A percentile compares a stretch with the other conserved stretches of the same genome.
phyloP scores from a whole-genome alignment of 306 rosid species.

The Hylodesmum podocarpum region DNA sequence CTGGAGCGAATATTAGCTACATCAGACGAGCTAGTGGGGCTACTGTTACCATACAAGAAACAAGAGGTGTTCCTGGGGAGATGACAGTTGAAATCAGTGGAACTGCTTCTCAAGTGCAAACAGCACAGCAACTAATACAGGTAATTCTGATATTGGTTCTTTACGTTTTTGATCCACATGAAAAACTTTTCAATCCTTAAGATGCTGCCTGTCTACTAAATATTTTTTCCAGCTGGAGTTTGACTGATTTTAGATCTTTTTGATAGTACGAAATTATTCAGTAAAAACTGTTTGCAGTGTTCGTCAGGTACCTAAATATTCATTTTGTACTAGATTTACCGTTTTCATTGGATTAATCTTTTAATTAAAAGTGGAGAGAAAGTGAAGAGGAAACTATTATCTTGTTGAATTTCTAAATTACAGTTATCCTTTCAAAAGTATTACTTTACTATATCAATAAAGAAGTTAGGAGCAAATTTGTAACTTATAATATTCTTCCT shows the following conservation, averaged over 20 bases:
- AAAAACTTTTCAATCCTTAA: neutral
- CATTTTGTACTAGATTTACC: neutral
- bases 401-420: neutral
- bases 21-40: slow-evolving; percentile 97
- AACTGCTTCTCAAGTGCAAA: slow-evolving; percentile 88
- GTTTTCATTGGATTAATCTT: neutral
- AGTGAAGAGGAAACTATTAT: neutral
- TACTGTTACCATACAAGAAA: slow-evolving; percentile 91
- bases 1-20: slow-evolving; percentile 94
- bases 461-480: neutral
- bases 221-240: neutral
- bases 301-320: slow-evolving; percentile 3
- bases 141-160: slow-evolving; percentile 43
- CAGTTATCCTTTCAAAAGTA: neutral
- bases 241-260: neutral
- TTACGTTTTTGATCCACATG: slow-evolving; percentile 1
- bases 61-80: slow-evolving; percentile 97
- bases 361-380: neutral
- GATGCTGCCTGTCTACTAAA: neutral
- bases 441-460: neutral
- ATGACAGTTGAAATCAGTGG: slow-evolving; percentile 99
- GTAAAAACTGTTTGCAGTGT: slow-evolving; percentile 1
- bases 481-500: neutral
- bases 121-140: slow-evolving; percentile 98
- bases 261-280: neutral